Conservation (phyloP, 352 stramenopile genomes). For the Globisporangium nagaii region DNA sequence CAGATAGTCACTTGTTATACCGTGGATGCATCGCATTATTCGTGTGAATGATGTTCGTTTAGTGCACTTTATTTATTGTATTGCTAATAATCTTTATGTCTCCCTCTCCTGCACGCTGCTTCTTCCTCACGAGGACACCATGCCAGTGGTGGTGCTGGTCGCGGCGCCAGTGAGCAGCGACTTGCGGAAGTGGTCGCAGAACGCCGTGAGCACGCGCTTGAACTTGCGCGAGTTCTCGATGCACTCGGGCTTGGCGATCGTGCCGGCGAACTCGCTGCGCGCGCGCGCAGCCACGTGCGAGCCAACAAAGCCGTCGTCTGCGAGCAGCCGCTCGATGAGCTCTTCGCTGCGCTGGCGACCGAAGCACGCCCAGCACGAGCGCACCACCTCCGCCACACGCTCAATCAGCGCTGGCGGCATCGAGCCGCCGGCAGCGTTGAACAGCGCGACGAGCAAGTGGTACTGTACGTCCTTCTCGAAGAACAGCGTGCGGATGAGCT, state of each 20-base stretch:
- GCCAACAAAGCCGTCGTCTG: conserved; percentile 55
- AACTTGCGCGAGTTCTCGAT: conserved; percentile 79
- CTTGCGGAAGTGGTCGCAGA: conserved; percentile 78
- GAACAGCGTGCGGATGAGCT: conserved; percentile 67
- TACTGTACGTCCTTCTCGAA: conserved; percentile 80
- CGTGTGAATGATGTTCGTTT: too few species aligned
- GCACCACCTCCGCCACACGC: conserved; percentile 63
- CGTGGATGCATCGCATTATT: too few species aligned
- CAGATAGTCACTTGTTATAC: neutral
- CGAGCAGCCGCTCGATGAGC: conserved; percentile 46
- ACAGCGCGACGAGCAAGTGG: conserved; percentile 55
- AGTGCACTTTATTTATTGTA: neutral
- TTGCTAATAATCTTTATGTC: neutral
- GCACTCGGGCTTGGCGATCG: conserved; percentile 53
- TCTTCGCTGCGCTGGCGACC: conserved; percentile 57
- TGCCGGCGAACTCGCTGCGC: conserved; percentile 49
- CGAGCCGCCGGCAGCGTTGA: conserved; percentile 49
- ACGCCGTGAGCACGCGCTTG: conserved; percentile 62
- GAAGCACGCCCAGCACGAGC: conserved; percentile 73
- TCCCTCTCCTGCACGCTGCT: too few species aligned
- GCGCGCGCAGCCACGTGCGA: conserved; percentile 48
- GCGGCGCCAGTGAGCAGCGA: conserved; percentile 17
- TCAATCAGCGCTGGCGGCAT: conserved; percentile 62
- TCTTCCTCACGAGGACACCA: conserved; percentile 13
- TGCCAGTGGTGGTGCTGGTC: conserved; percentile 2